Evolutionary conservation across 345 rosid species (phyloP), one percentile per base, ranked within the genome.

Genomic region (Streptanthus diversifolius): DNA sequence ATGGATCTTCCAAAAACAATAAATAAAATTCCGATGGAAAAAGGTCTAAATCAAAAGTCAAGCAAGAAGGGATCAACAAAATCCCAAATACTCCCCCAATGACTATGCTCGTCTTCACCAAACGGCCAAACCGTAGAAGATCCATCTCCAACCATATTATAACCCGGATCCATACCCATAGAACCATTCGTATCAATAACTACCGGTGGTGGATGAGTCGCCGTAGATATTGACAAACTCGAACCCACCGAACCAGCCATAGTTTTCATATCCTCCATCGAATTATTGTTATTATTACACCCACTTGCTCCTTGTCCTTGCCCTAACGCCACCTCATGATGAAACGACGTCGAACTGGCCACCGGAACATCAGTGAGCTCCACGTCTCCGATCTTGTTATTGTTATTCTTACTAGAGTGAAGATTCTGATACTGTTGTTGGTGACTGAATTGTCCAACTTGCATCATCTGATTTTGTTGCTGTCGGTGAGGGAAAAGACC

Each of bases 41-140:
- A 37, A 24, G 12, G 30, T 10, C 4, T 7, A 33, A 45, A 58
- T 83, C 81, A 84, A 58, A 87, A 80, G 82, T 85, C 90, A 45
- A 82, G 84, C 32, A 80, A 74, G 73, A 80, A 80, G 8, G 71
- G 87, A 74, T 91, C 90, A 14, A 71, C 72, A 71, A 85, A 81
- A 66, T 88, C 97, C 90, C 92, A 87, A 52, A 88, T 71, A 45
- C 58, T 79, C 12, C 84, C 73, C 37, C 85, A 74, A 1, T 84
- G 80, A 51, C 74, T 84, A 35, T 82, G 85, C 37, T 91, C 97
- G 5, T 89, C 95, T 61, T 86, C 80, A 0, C 83, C 63, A 37
- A 84, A 72, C 21, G 89, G 93, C 97, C 97, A 89, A 27, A 83
- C 60, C 6, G 85, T 33, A 0, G 91, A 85, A 18, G 86, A 81